These are phyloP conservation scores for Sporothrix sp. DNA, from an alignment of 2,329 filamentous ascomycete species.

Conservation along the genomic window DNA sequence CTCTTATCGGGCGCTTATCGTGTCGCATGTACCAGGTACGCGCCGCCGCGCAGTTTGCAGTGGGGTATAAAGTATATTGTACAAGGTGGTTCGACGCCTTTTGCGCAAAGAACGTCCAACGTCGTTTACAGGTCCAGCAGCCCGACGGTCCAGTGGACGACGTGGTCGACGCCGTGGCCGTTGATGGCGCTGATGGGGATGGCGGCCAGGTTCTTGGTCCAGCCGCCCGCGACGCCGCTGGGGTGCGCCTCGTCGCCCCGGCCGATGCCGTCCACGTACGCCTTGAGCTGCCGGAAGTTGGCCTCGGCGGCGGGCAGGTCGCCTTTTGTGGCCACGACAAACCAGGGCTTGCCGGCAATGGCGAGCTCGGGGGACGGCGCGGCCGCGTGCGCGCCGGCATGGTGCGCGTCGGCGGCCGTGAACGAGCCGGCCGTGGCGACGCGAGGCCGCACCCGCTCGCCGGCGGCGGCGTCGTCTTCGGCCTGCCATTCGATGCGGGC, in stretches of 20 bases:
- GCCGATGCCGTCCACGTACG: slow-evolving; percentile 60
- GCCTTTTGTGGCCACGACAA: slow-evolving; percentile 88
- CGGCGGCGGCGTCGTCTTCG: too few species aligned
- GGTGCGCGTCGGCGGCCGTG: background rate
- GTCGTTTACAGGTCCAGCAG: slow-evolving; percentile 53
- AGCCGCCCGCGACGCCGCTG: slow-evolving; percentile 49
- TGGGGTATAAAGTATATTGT: slow-evolving; percentile 1
- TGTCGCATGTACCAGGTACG: background rate
- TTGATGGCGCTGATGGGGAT: slow-evolving; percentile 87
- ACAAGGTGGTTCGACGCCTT: too few species aligned
- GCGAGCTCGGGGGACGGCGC: slow-evolving; percentile 39
- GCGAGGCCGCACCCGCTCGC: too few species aligned
- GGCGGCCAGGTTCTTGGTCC: slow-evolving; percentile 54
- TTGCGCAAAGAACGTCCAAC: too few species aligned
- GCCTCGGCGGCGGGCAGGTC: slow-evolving; percentile 69
- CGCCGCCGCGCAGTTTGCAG: too few species aligned
- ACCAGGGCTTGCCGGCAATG: slow-evolving; percentile 93
- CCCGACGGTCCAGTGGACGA: slow-evolving; percentile 63
- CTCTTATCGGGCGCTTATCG: slow-evolving; percentile 1
- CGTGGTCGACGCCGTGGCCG: slow-evolving; percentile 68
- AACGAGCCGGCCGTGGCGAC: slow-evolving; percentile 21
- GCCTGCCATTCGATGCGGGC: slow-evolving; percentile 46
- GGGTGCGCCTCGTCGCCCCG: slow-evolving; percentile 59
- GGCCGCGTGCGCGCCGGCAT: slow-evolving; percentile 11
- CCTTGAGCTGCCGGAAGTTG: slow-evolving; percentile 61